A percentile compares a stretch with the other conserved stretches of the same genome.
phyloP scores from a whole-genome alignment of 2,329 filamentous ascomycete genomes.

The Epicoccum nigrum region DNA sequence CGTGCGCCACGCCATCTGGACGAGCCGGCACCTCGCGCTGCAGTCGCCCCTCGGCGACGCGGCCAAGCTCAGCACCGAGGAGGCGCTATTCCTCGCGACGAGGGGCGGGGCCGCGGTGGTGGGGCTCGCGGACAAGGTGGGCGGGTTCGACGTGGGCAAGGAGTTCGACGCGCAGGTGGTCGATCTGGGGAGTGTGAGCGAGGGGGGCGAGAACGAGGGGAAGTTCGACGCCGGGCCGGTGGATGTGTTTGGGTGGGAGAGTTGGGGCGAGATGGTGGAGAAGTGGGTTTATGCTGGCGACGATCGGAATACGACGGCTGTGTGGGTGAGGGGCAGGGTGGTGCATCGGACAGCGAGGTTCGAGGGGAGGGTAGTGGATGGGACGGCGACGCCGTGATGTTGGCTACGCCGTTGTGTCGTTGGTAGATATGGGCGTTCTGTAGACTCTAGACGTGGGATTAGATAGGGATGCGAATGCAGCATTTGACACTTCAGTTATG shows the following conservation, averaged over 20 bases:
- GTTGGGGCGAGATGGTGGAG: conserved; percentile 81
- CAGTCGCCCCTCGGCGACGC: conserved; percentile 37
- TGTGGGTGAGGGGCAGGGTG: conserved; percentile 86
- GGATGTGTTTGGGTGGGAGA: conserved; percentile 90
- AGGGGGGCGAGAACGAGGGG: conserved; percentile 39
- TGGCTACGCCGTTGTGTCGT: too few relatives aligned
- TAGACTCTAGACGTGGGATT: neutral
- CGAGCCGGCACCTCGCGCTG: conserved; percentile 74
- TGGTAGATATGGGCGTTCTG: too few relatives aligned
- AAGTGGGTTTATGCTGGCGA: conserved; percentile 97
- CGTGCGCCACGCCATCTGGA: conserved; percentile 79
- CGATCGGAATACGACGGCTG: conserved; percentile 84
- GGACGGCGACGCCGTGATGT: conserved; percentile 4
- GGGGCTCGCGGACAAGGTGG: conserved; percentile 73
- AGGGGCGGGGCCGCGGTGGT: conserved; percentile 84
- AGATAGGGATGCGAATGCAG: neutral
- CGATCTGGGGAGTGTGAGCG: conserved; percentile 58
- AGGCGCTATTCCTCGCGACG: conserved; percentile 86
- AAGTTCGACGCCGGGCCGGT: conserved; percentile 67
- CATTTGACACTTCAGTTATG: too few relatives aligned
- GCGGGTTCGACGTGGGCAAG: conserved; percentile 84
- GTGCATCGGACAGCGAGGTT: conserved; percentile 64
- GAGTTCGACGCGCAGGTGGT: conserved; percentile 91
- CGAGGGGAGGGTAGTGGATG: neutral
- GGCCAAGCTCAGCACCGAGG: conserved; percentile 78